Base-by-base conservation (phyloP, 495 filamentous ascomycete species). In the Haplographium delicatum region DNA sequence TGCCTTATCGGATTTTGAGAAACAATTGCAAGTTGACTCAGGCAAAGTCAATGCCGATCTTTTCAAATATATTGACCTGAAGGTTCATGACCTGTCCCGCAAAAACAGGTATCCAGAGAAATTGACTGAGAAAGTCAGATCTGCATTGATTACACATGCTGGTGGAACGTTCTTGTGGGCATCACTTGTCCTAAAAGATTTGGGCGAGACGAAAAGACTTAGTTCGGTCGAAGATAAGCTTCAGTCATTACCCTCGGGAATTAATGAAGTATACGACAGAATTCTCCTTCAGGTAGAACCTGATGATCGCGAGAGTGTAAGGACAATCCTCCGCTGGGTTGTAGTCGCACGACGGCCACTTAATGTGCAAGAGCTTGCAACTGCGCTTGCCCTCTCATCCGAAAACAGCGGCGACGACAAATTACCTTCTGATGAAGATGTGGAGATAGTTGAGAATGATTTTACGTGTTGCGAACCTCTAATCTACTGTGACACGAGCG, bases 31-130 rank as follows among this genome's bases (percentile, higher is more conserved):
- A 22, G 43, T 69, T 30, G 52, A 27, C 49, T 68, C 41, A 51
- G 46, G 10, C 47, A 66, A 18, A 45, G 18, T 69, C 45, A 47
- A 48, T 13, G 7, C 53, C 10, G 67, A 68, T 58, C 51, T 72
- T 31, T 43, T 64, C 26, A 60, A 39, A 43, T 70, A 64, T 35
- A 66, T 71, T 44, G 48, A 55, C 20, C 49, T 50, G 23, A 69
- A 66, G 54, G 64, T 71, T 35, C 42, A 57, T 31, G 67, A 67
- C 52, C 56, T 70, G 25, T 53, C 64, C 42, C 51, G 38, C 19
- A 43, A 60, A 41, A 59, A 64, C 46, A 7, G 28, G 3, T 57
- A 62, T 28, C 34, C 24, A 9, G 18, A 39, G 25, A 28, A 34
- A 30, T 53, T 63, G 50, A 22, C 45, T 13, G 42, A 43, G 18